Evolutionary conservation across 2,329 filamentous ascomycete genomes (phyloP).

Genomic region (Xylaria sp.): DNA sequence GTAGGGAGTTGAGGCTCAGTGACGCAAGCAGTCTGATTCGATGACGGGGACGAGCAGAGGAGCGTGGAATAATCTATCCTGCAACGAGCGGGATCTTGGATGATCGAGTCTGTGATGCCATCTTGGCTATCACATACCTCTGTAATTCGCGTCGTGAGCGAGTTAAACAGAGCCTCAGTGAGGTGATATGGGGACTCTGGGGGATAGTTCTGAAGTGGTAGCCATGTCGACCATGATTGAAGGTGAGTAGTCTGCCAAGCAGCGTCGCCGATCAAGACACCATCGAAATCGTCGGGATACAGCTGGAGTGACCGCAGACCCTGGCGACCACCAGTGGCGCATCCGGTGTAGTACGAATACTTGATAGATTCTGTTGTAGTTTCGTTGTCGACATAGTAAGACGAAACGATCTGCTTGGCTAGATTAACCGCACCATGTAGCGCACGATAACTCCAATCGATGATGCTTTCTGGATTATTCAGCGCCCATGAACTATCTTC

Average conservation of each 20-base stretch:
- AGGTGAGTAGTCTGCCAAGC: constrained; percentile 45
- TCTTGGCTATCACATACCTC: constrained; percentile 55
- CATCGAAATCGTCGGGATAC: constrained; percentile 57
- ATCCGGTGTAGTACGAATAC: constrained; percentile 62
- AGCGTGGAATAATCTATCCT: constrained; percentile 50
- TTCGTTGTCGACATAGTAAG: constrained; percentile 53
- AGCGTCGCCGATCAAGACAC: constrained; percentile 57
- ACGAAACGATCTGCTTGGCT: constrained; percentile 55
- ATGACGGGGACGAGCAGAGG: constrained; percentile 46
- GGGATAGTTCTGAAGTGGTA: constrained; percentile 41
- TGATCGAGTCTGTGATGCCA: constrained; percentile 53
- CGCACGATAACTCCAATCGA: constrained; percentile 40
- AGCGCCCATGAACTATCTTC: constrained; percentile 45
- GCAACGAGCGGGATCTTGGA: constrained; percentile 52
- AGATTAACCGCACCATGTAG: constrained; percentile 49
- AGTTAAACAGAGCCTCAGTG: constrained; percentile 46
- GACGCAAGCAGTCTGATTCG: constrained; percentile 52
- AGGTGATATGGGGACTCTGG: constrained; percentile 47
- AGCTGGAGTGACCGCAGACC: constrained; percentile 58
- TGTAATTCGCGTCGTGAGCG: constrained; percentile 48
- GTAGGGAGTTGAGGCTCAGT: constrained; percentile 56
- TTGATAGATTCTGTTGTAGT: constrained; percentile 33
- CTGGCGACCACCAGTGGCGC: constrained; percentile 63
- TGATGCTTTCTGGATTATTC: constrained; percentile 42
- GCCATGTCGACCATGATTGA: constrained; percentile 43